Evolutionary conservation across 805 yeast species (phyloP), one percentile per base, ranked within the genome.

Genomic region (Barnettozyma salicaria): DNA sequence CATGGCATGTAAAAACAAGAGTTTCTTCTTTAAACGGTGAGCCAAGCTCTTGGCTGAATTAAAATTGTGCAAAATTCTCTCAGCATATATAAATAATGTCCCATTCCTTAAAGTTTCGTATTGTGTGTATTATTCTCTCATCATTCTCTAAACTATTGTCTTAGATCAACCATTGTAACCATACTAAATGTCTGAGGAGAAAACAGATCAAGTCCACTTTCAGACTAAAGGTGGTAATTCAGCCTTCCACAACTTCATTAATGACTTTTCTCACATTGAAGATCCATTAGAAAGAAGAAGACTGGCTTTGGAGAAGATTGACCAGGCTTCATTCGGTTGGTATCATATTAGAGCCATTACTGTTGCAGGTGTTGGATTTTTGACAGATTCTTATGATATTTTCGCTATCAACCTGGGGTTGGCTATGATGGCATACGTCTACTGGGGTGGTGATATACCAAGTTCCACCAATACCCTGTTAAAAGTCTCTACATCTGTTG

Each of bases 361-460:
- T 61, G 87, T 85, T 58, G 95, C 95, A 10, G 87, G 96, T 70
- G 92, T 87, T 48, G 96, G 96, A 60, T 87, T 87, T 76, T 61
- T 88, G 64, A 87, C 95, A 20, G 96, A 87, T 65, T 77, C 96
- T 39, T 87, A 88, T 63, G 96, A 88, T 69, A 84, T 88, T 49
- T 88, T 87, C 54, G 89, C 96, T 49, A 87, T 87, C 52, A 84
- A 82, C 63, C 67, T 87, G 67, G 90, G 83, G 61, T 65, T 84
- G 37, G 56, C 89, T 36, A 85, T 87, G 89, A 63, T 87, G 72
- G 61, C 74, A 23, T 78, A 80, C 52, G 94, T 80, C 38, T 84
- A 62, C 70, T 87, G 89, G 88, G 63, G 60, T 13, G 71, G 73
- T 39, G 32, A 43, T 19, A 73, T 79, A 42, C 95, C 96, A 25